Evolutionary conservation across 1,284 basidiomycete genomes (phyloP), one percentile per base, ranked within the genome.

Genomic region (Trametes sp.): DNA sequence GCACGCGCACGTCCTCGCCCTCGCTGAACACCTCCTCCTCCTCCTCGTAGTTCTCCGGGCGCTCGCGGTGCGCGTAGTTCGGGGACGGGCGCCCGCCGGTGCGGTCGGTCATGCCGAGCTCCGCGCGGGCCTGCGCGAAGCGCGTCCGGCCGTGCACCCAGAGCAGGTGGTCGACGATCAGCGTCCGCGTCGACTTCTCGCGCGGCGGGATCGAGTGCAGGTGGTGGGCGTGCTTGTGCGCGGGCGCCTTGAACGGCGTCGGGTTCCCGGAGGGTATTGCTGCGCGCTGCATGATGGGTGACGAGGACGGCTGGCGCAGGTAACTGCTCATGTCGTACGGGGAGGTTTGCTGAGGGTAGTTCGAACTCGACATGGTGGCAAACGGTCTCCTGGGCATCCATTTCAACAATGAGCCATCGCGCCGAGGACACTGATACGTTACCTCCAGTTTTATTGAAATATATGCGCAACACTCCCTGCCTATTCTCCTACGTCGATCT

Each of bases 111-210:
- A 93, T 88, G 54, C 90, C 87, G 28, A 94, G 84, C 73, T 93
- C 92, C 42, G 90, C 90, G 29, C 91, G 84, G 3, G 89, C 92
- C 73, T 93, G 91, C 11, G 88, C 86, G 68, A 92, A 90, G 61
- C 92, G 84, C n/a, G 92, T 92, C 63, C 88, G 82, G 5, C 84
- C 86, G 75, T 94, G 92, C 6, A 89, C 88, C 90, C 89, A 93
- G 60, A 93, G 79, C 80, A 92, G 85, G 75, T 94, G 89, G 75
- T 94, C 92, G 61, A 94, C 85, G 67, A 94, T 93, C 55, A 94
- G 81, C 23, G 89, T 94, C 59, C 89, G 81, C 29, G 89, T 93
- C 46, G 87, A 92, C 79, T 91, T 93, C 76, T 91, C 90, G 58
- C 88, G 79, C 10, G 88, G 91, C 16, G 89, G 90, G 54, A 93